Conservation (phyloP, 805 yeast genomes). For the Tetrapisispora taiwanensis region DNA sequence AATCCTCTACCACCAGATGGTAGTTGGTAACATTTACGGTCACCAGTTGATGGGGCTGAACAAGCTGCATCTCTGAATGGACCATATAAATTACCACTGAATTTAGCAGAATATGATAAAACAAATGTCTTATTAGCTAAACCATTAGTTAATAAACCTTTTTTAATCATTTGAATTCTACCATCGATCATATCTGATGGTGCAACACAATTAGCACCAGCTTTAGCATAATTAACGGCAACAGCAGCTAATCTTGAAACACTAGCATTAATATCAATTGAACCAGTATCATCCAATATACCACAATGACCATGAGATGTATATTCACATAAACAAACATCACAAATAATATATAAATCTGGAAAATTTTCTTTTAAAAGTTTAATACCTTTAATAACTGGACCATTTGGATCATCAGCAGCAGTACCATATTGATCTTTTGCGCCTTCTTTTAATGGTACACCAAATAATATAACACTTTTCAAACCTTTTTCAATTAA, state of each 20-base stretch:
- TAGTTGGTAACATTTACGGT: constrained; percentile 84
- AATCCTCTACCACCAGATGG: constrained; percentile 90
- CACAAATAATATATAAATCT: constrained; percentile 77
- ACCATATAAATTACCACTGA: constrained; percentile 83
- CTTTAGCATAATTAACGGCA: constrained; percentile 88
- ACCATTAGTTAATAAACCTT: constrained; percentile 68
- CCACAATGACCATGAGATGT: constrained; percentile 99
- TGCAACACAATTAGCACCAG: constrained; percentile 93
- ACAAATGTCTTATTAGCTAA: constrained; percentile 82
- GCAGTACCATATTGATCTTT: constrained; percentile 79
- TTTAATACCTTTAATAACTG: constrained; percentile 75
- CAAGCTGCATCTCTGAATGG: constrained; percentile 98
- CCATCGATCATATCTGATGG: constrained; percentile 99
- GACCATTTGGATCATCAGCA: constrained; percentile 95
- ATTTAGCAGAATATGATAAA: constrained; percentile 91
- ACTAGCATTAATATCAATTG: constrained; percentile 62
- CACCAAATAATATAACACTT: constrained; percentile 88
- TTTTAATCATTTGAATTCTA: constrained; percentile 76
- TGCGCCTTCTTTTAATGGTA: constrained; percentile 60
- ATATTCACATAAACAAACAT: constrained; percentile 93
- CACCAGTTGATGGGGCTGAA: constrained; percentile 80
- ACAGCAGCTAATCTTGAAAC: constrained; percentile 85
- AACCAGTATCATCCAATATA: constrained; percentile 74
- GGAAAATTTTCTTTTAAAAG: constrained; percentile 61
- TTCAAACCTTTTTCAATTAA: constrained; percentile 73